Base-by-base conservation (phyloP, 164 flowering plant species). In the Taxillus chinensis region DNA sequence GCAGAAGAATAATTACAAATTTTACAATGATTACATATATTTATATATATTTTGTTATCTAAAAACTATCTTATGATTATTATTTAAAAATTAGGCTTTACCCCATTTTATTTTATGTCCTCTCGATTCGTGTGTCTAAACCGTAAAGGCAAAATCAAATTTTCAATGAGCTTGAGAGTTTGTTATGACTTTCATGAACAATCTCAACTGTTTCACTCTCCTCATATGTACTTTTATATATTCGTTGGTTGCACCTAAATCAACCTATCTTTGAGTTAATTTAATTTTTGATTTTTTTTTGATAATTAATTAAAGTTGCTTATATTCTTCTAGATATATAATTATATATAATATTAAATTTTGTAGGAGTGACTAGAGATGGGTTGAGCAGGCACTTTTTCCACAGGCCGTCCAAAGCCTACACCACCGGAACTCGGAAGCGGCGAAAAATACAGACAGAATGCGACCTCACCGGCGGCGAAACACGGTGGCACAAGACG, bases 401-500 rank as follows among this genome's bases (percentile, higher is more conserved):
- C 80, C 99, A 95, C 71, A 80, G 97, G 73, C 99, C 99, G 0
- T 95, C 99, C 6, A 95, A 95, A 66, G 99, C 99, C 16, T 95
- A 95, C 79, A 95, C 99, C 12, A 95, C 99, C 0, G 99, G 99
- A 15, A 91, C 99, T 70, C 72, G 99, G 71, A 95, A 95, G 68
- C 63, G 99, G 55, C 76, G 99, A 48, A 95, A 95, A 71, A 95
- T 95, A 27, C 99, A 91, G 74, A 89, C 86, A 4, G 99, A 95
- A 80, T 89, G 90, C 40, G 97, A 91, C 68, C 67, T 85, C 42
- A 96, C 86, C 74, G 90, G 96, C 2, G 96, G 97, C 1, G 99
- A 95, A 63, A 95, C 99, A 5, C 74, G 99, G 68, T 95, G 99
- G 99, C 99, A 95, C 72, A 95, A 95, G 64, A 95, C 99, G 4